Base-by-base conservation (phyloP, 352 stramenopile genomes). In the Sclerospora graminicola region DNA sequence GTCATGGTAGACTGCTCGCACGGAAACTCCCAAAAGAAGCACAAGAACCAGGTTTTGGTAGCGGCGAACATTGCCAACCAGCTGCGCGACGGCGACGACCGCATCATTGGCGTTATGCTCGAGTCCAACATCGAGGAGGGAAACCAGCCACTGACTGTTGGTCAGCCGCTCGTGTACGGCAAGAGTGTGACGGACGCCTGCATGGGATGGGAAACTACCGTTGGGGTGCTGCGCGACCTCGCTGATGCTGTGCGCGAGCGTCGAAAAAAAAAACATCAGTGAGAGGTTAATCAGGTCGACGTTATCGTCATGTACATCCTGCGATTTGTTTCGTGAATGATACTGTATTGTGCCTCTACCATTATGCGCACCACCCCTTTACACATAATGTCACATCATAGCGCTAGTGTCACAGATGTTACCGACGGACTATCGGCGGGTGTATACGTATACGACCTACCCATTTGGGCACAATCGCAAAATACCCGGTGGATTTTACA, bases 1-100 rank as follows among this genome's bases (percentile, higher is more conserved):
- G 54, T 95, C 34, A 95, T 95, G 83, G 63, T 95, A 21, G 83
- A 95, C 73, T 95, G 81, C 65, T 91, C 78, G 59, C 83, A 95
- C 58, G 82, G 83, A 50, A 95, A 95, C 72, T 90, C 78, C 54
- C 75, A 69, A 57, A 95, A 93, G 68, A 73, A 90, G 54, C 74
- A 88, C 68, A 82, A 78, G 48, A 95, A 95, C 58, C 83, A 95
- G 52, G 68, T 75, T 18, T 50, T 67, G 18, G 82, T 94, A 28
- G 77, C 80, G 0, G 68, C 63, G 11, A 67, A 88, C 42, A 69
- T 95, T 27, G 78, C 48, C 8, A 41, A 70, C 52, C 82, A 94
- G 60, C 60, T 95, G 19, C 67, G 75, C 24, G 31, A 51, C 0
- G 83, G 83, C 47, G 77, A 92, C 49, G 63, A 83, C 41, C 70